Conservation (phyloP, 2,329 filamentous ascomycete genomes). For the Penicillium crustosum region DNA sequence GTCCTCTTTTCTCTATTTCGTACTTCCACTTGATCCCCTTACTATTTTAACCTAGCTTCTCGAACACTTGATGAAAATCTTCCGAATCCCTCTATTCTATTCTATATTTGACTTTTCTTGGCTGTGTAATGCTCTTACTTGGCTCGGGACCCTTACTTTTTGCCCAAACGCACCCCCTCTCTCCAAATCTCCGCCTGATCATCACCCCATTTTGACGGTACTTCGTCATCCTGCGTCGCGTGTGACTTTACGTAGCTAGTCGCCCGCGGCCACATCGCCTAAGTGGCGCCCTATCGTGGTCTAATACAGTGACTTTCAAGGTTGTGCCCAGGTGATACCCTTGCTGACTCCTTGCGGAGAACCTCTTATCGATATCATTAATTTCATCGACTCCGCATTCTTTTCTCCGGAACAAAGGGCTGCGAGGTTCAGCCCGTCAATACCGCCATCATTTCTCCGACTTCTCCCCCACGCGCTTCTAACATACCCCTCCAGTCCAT, state of each 20-base stretch:
- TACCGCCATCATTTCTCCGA: constrained; percentile 81
- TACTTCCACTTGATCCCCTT: not conserved
- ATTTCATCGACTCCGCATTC: constrained; percentile 5
- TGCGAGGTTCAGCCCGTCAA: constrained; percentile 75
- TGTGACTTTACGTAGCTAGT: constrained; percentile 15
- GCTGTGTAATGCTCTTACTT: constrained; percentile 1
- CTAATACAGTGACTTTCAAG: not conserved
- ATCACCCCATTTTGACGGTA: not conserved
- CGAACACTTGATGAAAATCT: not conserved
- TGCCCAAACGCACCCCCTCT: constrained; percentile 4
- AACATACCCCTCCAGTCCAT: constrained; percentile 86
- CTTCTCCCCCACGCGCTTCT: constrained; percentile 62
- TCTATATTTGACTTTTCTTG: not conserved
- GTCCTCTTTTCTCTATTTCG: not conserved
- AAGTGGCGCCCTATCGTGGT: constrained; percentile 13
- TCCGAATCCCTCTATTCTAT: not conserved
- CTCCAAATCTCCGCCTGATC: constrained; percentile 5
- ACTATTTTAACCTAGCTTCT: not conserved
- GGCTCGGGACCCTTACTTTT: not conserved
- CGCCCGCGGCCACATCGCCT: constrained; percentile 7
- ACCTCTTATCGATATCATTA: constrained; percentile 9
- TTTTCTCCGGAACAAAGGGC: constrained; percentile 48
- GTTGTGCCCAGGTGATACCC: not conserved
- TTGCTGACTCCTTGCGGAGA: constrained; percentile 10
- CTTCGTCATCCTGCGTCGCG: constrained; percentile 19